phyloP scores from a whole-genome alignment of 352 stramenopile genomes.

The Globisporangium rhizosaccharum region DNA sequence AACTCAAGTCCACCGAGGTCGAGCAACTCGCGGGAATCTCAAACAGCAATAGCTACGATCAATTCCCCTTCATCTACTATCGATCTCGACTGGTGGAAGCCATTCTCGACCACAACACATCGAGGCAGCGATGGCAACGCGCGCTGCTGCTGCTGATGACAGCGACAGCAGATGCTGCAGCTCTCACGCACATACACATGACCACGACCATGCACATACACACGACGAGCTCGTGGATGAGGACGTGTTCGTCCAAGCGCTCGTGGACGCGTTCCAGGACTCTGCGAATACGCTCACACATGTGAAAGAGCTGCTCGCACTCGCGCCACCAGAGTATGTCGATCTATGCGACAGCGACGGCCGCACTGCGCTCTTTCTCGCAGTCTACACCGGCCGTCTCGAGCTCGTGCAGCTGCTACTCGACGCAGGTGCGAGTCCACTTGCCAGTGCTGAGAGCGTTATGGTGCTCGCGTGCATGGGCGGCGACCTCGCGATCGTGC shows the following conservation, averaged over 20 bases:
- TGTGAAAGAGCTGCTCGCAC: conserved; percentile 6
- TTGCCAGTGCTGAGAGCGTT: conserved; percentile 5
- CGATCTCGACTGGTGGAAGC: no score
- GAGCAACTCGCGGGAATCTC: no score
- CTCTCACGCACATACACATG: background rate
- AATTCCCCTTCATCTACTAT: no score
- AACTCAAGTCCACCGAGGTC: no score
- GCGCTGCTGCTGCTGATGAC: no score
- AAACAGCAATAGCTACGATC: no score
- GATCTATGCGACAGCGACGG: conserved; percentile 3
- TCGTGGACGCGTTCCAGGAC: conserved; percentile 10
- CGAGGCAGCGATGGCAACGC: no score
- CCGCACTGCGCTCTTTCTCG: conserved; percentile 7
- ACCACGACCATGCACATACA: background rate
- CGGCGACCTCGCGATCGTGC: conserved; percentile 7
- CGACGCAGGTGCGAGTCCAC: conserved; percentile 3
- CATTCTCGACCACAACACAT: no score
- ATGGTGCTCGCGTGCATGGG: conserved; percentile 8
- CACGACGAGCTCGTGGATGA: conserved; percentile 5
- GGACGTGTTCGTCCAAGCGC: conserved; percentile 5
- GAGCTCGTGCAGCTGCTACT: conserved; percentile 7
- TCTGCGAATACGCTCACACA: conserved; percentile 1
- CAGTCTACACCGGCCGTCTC: conserved; percentile 1
- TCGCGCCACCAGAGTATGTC: conserved; percentile 1
- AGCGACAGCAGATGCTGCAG: background rate